Percentiles rank a stretch among this genome's conserved stretches.
These are phyloP conservation scores for Beauveria sp. DNA, from an alignment of 2,329 filamentous ascomycete species.

Conservation along the genomic window DNA sequence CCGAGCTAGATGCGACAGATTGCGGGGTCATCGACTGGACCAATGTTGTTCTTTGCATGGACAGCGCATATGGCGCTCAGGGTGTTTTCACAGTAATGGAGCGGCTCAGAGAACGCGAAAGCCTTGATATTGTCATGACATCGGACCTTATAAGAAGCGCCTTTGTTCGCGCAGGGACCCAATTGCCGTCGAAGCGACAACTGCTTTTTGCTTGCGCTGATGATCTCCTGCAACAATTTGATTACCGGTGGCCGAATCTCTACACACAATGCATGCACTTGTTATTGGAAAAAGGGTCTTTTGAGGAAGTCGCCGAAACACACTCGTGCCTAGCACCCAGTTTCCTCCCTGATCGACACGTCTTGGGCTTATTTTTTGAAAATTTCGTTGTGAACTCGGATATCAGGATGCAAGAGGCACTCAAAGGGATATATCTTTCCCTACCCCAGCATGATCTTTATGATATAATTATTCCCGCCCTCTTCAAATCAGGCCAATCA, in stretches of 20 bases:
- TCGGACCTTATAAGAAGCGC: neutral
- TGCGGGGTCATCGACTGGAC: neutral
- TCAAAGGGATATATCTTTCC: slow-evolving; percentile 38
- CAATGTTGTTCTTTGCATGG: neutral
- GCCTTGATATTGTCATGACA: neutral
- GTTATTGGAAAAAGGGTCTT: slow-evolving; percentile 28
- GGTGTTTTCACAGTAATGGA: neutral
- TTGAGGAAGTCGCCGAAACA: slow-evolving; percentile 33
- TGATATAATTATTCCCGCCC: slow-evolving; percentile 42
- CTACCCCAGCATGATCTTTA: slow-evolving; percentile 39
- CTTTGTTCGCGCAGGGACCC: slow-evolving; percentile 18
- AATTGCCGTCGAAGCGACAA: slow-evolving; percentile 18
- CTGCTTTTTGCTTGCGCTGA: slow-evolving; percentile 20
- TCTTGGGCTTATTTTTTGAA: slow-evolving; percentile 36
- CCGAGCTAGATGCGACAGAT: neutral
- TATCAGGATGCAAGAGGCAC: slow-evolving; percentile 28
- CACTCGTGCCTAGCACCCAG: slow-evolving; percentile 36
- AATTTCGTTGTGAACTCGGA: slow-evolving; percentile 33
- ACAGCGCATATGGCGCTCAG: neutral
- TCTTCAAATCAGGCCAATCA: slow-evolving; percentile 41
- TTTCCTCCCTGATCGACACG: slow-evolving; percentile 33
- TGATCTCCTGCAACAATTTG: slow-evolving; percentile 28
- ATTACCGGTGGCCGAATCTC: slow-evolving; percentile 40
- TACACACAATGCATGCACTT: slow-evolving; percentile 42
- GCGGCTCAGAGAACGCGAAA: neutral